These are phyloP conservation scores for Arctium lappa DNA, from an alignment of 129 eudicot species.

Conservation along the genomic window DNA sequence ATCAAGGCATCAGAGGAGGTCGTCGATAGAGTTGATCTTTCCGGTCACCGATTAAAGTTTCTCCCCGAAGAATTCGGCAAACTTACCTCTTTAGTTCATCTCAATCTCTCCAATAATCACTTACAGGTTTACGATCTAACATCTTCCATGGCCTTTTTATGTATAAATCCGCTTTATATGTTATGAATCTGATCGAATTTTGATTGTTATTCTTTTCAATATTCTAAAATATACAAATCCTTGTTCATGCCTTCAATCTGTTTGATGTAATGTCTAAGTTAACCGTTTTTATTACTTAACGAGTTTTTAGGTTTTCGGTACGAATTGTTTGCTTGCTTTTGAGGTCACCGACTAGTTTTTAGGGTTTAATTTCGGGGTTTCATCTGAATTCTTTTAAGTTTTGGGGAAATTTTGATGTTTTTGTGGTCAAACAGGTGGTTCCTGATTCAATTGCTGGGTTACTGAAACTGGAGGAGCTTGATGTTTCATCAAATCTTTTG, in stretches of 20 bases:
- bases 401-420: not conserved
- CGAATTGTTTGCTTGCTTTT: not conserved
- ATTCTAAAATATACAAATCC: not conserved
- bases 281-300: not conserved
- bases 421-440: constrained; percentile 31
- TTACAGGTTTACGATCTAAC: constrained; percentile 30
- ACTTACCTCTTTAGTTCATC: constrained; percentile 29
- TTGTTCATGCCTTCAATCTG: not conserved
- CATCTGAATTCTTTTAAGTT: not conserved
- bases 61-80: constrained; percentile 43
- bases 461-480: constrained; percentile 47
- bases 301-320: not conserved
- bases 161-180: not conserved
- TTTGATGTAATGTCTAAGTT: not conserved
- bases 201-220: not conserved
- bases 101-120: constrained; percentile 52
- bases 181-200: not conserved
- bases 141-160: not conserved
- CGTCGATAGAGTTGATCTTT: constrained; percentile 33
- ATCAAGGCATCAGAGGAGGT: constrained; percentile 1
- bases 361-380: not conserved
- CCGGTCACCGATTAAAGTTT: constrained; percentile 36
- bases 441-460: constrained; percentile 56
- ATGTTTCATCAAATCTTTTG: constrained; percentile 49
- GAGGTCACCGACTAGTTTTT: not conserved